Conservation (phyloP, 1,284 basidiomycete species). For the Leccinum griseonigrum region DNA sequence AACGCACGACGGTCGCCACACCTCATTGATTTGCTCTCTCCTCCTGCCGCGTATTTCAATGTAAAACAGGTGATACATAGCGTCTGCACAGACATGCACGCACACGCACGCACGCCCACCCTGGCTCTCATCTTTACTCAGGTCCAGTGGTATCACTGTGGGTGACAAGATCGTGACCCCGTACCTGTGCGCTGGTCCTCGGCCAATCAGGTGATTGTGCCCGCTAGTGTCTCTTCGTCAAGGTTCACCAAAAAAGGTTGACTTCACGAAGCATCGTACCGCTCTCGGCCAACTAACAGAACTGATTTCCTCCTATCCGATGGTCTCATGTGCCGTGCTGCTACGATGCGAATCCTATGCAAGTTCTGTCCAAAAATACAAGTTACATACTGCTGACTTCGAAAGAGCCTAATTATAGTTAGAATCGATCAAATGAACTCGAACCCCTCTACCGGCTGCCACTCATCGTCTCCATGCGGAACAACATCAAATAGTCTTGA, state of each 20-base stretch:
- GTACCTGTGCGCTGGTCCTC: neutral
- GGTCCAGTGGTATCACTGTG: neutral
- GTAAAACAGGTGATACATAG: neutral
- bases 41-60: neutral
- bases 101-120: neutral
- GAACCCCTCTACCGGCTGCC: constrained; percentile 52
- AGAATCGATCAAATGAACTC: constrained; percentile 24
- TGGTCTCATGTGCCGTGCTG: neutral
- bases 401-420: neutral
- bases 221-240: neutral
- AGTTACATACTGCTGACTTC: neutral
- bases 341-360: neutral
- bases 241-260: neutral
- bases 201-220: neutral
- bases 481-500: constrained; percentile 63
- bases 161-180: neutral
- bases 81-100: neutral
- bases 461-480: constrained; percentile 42
- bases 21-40: neutral
- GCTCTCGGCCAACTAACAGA: neutral
- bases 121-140: neutral
- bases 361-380: neutral
- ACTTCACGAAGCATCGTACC: neutral
- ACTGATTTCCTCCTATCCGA: too few relatives aligned
- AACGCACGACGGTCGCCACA: neutral